Base-by-base conservation (phyloP, 495 filamentous ascomycete genomes). In the Aspergillus sparsus region DNA sequence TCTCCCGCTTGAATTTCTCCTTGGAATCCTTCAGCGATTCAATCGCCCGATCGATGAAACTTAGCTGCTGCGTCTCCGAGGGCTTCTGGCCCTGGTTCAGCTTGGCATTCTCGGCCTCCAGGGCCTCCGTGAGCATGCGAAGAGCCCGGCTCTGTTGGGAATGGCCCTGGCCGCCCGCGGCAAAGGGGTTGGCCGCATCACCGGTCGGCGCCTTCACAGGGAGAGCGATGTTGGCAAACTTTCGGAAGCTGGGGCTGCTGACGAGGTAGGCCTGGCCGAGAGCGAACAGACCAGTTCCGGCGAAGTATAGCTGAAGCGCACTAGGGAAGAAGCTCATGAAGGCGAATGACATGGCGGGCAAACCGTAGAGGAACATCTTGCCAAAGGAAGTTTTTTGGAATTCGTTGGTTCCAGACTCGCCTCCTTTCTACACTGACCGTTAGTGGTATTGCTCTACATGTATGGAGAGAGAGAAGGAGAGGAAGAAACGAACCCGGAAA, bases 281-380 rank as follows among this genome's bases (percentile, higher is more conserved):
- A 13, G 85, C 82, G 33, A 90, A 72, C 0, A 81, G 1, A 53
- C 84, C 80, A 1, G 85, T 78, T 18, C 77, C 55, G 45, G 82
- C 66, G 74, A 98, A 92, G 71, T 87, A 90, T 45, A 91, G 73
- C 66, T 92, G 89, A 6, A 96, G 63, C 7, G 78, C 83, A 11
- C 84, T 85, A 0, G 93, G 89, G 68, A 88, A 78, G 66, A 74
- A 85, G 5, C 77, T 65, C 47, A 89, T 87, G 64, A 92, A 82
- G 8, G 79, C 9, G 32, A 89, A 76, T 21, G 84, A 82, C 2
- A 93, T 8, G 0, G 78, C 68, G 9, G 91, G 87, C 6, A 97
- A 56, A 16, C 77, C 77, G 37, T 83, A 78, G 10, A 75, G 57
- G 65, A 96, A 73, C 0, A 74, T 52, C 56, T 83, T 79, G n/a